Base-by-base conservation (phyloP, 2,329 filamentous ascomycete genomes). In the Talaromyces marneffei region DNA sequence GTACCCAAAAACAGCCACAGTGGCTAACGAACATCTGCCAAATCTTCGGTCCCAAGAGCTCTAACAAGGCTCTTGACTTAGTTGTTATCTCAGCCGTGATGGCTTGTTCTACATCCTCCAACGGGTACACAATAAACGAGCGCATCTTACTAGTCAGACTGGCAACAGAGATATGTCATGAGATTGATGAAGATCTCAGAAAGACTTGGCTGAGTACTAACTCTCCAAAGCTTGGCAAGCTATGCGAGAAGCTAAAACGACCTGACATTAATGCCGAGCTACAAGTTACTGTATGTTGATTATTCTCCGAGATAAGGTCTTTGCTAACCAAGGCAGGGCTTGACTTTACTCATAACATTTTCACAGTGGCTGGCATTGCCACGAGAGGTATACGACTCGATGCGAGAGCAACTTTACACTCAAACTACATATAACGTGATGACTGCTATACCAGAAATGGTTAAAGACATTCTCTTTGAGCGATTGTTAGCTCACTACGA, bases 21-120 rank as follows among this genome's bases (percentile, higher is more conserved):
- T 77, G 75, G 74, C 63, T 77, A 27, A 66, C 70, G 23, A 75
- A 68, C 56, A 71, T 75, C 37, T 69, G 65, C 7, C 69, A 77
- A 55, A 76, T 77, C 54, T 78, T 79, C 58, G 73, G 71, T 4
- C 62, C 70, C 5, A 77, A 74, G 57, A 70, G 74, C 7, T 75
- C 71, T 3, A 57, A 71, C 10, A 78, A 78, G 59, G 78, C 74
- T 0, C 64, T 78, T 14, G 75, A 78, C 60, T 65, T 78, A 31
- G 74, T 76, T 14, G 69, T 77, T n/a, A 62, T 78, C 53, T 70
- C 73, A 10, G 74, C 72, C 9, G 74, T 77, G 9, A 69, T 78
- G 42, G 71, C 71, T 29, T 76, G 74, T 57, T 78, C 75, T n/a
- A 69, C 71, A 10, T 74, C 67, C 48, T 74, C 68, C 48, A 70